These are phyloP conservation scores for Paraphoma chrysanthemicola DNA, from an alignment of 2,329 filamentous ascomycete genomes.

Conservation along the genomic window DNA sequence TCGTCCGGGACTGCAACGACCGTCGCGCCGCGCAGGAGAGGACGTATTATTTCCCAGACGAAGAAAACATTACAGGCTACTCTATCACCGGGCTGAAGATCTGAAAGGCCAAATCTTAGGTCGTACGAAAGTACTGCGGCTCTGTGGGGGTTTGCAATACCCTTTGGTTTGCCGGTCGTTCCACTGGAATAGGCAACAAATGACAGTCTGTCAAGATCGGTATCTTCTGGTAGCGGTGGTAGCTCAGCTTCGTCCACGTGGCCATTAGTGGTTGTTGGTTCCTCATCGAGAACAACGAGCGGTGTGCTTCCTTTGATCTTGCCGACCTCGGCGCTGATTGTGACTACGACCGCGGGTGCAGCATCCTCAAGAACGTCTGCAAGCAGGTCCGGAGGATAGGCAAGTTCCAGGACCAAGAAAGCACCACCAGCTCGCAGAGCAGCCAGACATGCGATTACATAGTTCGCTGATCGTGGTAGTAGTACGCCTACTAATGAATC, in stretches of 20 bases:
- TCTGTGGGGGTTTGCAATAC: constrained; percentile 79
- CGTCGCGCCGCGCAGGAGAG: constrained; percentile 76
- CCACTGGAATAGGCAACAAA: constrained; percentile 85
- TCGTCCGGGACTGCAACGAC: constrained; percentile 78
- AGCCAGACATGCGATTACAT: constrained; percentile 79
- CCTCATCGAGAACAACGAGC: constrained; percentile 69
- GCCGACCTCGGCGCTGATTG: constrained; percentile 67
- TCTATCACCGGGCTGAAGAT: constrained; percentile 74
- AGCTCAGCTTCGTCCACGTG: constrained; percentile 53
- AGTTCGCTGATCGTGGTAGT: constrained; percentile 76
- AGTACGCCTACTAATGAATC: constrained; percentile 79
- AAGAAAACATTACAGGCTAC: constrained; percentile 92
- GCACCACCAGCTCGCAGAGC: constrained; percentile 80
- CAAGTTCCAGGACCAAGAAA: constrained; percentile 80
- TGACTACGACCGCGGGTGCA: constrained; percentile 73
- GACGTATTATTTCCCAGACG: constrained; percentile 83
- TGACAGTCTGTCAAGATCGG: constrained; percentile 75
- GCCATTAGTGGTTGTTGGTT: constrained; percentile 25
- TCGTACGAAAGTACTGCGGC: constrained; percentile 78
- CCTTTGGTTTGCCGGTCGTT: constrained; percentile 80
- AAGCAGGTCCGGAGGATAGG: constrained; percentile 76
- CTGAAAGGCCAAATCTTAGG: constrained; percentile 72
- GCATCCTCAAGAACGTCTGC: constrained; percentile 81
- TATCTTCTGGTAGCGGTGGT: constrained; percentile 63
- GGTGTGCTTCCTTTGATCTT: constrained; percentile 71